Evolutionary conservation across 1,139 yeast species (phyloP).

Genomic region (Scheffersomyces titani): DNA sequence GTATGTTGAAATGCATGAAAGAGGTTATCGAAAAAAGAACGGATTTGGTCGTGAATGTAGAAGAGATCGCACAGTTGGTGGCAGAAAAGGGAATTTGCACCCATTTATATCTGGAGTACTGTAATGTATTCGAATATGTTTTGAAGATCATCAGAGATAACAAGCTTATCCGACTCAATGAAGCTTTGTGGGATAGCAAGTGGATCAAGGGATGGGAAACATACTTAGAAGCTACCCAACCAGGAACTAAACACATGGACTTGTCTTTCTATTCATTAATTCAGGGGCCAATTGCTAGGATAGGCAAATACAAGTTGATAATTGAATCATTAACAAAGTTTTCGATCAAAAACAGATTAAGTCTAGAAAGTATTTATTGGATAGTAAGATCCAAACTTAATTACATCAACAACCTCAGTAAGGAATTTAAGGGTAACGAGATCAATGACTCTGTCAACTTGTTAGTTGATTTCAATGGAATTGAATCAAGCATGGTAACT

Average conservation of each 20-base stretch:
- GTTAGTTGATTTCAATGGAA: constrained; percentile 8
- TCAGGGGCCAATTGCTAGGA: constrained; percentile 55
- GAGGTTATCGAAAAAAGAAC: neutral
- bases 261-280: constrained; percentile 51
- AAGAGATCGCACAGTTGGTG: constrained; percentile 21
- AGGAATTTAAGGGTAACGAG: constrained; percentile 12
- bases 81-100: constrained; percentile 28
- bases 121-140: constrained; percentile 41
- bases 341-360: constrained; percentile 7
- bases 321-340: constrained; percentile 38
- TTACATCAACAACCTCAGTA: constrained; percentile 27
- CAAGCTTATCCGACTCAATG: constrained; percentile 5
- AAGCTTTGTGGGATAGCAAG: constrained; percentile 7
- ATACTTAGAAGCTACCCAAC: constrained; percentile 47
- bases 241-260: constrained; percentile 33
- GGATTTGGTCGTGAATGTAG: constrained; percentile 3
- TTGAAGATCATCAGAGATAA: constrained; percentile 29
- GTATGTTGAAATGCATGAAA: constrained; percentile 12
- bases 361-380: constrained; percentile 8
- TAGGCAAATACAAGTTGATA: constrained; percentile 52
- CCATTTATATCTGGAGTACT: constrained; percentile 42
- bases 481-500: constrained; percentile 17
- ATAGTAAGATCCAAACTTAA: constrained; percentile 22
- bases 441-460: constrained; percentile 13
- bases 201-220: constrained; percentile 36